Evolutionary conservation across 2,329 filamentous ascomycete genomes (phyloP).

Genomic region (Xylariaceae sp.): DNA sequence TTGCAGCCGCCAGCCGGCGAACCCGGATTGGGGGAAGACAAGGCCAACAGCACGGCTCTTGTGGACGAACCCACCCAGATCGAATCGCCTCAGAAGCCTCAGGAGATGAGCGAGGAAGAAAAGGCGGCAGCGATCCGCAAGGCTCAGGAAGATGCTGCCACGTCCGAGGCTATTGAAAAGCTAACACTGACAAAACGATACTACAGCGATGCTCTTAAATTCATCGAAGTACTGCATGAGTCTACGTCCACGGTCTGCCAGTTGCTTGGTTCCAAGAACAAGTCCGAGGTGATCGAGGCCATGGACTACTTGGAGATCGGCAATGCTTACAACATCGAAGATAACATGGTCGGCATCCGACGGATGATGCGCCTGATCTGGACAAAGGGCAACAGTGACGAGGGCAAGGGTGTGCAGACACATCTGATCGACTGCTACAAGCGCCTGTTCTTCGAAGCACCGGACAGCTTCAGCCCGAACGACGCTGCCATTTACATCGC

Average conservation of each 20-base stretch:
- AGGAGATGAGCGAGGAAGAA: constrained; percentile 76
- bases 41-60: constrained; percentile 68
- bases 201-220: constrained; percentile 89
- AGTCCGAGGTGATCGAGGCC: constrained; percentile 97
- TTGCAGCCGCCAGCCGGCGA: constrained; percentile 77
- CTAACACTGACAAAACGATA: constrained; percentile 87
- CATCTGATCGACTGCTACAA: constrained; percentile 98
- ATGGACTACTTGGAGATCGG: constrained; percentile 98
- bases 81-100: constrained; percentile 67
- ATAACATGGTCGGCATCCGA: constrained; percentile 88
- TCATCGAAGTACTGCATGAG: constrained; percentile 87
- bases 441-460: constrained; percentile 92
- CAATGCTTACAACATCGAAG: constrained; percentile 94
- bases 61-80: constrained; percentile 88
- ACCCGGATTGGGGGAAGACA: constrained; percentile 71
- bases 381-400: constrained; percentile 99
- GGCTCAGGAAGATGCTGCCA: constrained; percentile 83
- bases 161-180: constrained; percentile 84
- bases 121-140: constrained; percentile 74
- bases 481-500: constrained; percentile 95
- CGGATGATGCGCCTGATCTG: constrained; percentile 97
- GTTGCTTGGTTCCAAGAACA: constrained; percentile 90
- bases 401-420: constrained; percentile 96
- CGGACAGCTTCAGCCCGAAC: constrained; percentile 82
- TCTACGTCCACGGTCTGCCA: constrained; percentile 82